Conservation (phyloP, 768 basidiomycete genomes). For the Trametes meyenii region DNA sequence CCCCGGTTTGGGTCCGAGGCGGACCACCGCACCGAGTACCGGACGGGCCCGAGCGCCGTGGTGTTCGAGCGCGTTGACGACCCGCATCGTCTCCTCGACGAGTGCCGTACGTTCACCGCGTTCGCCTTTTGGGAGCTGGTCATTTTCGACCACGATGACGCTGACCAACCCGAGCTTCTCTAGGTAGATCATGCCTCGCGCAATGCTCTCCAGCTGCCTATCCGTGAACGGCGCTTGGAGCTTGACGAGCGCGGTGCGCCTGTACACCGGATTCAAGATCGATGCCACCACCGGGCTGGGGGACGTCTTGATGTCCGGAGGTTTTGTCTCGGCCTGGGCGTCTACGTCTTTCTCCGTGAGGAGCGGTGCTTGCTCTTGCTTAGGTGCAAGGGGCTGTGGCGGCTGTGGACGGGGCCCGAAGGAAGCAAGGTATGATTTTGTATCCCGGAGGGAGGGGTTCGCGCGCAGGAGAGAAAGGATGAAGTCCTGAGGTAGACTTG, state of each 20-base stretch:
- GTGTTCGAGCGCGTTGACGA: slow-evolving; percentile 79
- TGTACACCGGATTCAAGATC: slow-evolving; percentile 82
- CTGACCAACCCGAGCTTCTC: slow-evolving; percentile 95
- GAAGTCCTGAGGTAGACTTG: slow-evolving; percentile 68
- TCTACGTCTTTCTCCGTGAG: slow-evolving; percentile 23
- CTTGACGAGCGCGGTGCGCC: slow-evolving; percentile 93
- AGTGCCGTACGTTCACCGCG: slow-evolving; percentile 68
- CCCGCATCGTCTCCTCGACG: slow-evolving; percentile 81
- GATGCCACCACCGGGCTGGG: slow-evolving; percentile 60
- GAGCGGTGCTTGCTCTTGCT: slow-evolving; percentile 34
- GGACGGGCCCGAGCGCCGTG: slow-evolving; percentile 90
- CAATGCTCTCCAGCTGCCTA: slow-evolving; percentile 91
- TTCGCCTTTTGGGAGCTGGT: slow-evolving; percentile 68
- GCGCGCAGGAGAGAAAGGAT: slow-evolving; percentile 93
- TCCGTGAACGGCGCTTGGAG: slow-evolving; percentile 95
- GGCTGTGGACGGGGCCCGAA: slow-evolving; percentile 70
- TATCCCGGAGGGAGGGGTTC: slow-evolving; percentile 89
- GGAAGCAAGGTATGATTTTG: slow-evolving; percentile 87
- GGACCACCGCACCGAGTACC: slow-evolving; percentile 82
- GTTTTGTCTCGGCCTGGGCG: slow-evolving; percentile 33
- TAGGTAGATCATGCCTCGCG: slow-evolving; percentile 90
- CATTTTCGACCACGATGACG: slow-evolving; percentile 93
- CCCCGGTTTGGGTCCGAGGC: slow-evolving; percentile 75
- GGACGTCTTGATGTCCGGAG: slow-evolving; percentile 41
- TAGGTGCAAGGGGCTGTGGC: slow-evolving; percentile 33